Base-by-base conservation (phyloP, 1,284 basidiomycete species). In the Leccinum pachyderme region DNA sequence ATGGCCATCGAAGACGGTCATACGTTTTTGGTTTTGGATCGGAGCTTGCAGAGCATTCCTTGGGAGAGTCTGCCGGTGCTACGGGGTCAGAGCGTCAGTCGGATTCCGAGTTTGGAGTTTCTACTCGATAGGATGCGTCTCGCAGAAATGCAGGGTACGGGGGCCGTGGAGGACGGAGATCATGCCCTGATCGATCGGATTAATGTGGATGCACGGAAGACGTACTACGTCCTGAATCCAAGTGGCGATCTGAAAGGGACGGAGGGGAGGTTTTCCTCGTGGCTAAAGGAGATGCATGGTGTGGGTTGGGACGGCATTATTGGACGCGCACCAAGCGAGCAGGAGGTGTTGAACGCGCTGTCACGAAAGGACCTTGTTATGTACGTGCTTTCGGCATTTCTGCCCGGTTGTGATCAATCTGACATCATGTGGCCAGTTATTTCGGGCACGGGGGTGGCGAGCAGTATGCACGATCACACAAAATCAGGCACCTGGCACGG, bases 361-460 rank as follows among this genome's bases (percentile, higher is more conserved):
- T 75, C 76, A 56, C 78, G 78, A 45, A 81, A 84, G 47, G 93
- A 97, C 61, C 75, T 98, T 15, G 85, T 98, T 29, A 81, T 97
- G 93, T 95, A 66, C 67, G 91, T 85, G n/a, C 4, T 3, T 32
- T 13, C 47, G 6, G 46, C 46, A 28, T 29, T 29, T 44, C 24
- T 7, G 3, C 13, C 12, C 41, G n/a, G n/a, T 9, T 32, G 33
- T 43, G 35, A 55, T 52, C 41, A 45, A 56, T 24, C 62, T 58
- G 48, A 45, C 47, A 8, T 51, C 31, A 7, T 51, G 35, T 4
- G 52, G 18, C 5, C 63, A 95, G 93, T 24, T 99, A 98, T 74
- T 98, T 98, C 67, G 96, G 96, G 8, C 96, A 99, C 67, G 93
- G 94, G 2, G 95, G 96, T 9, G 96, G 85, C 1, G 95, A 98